Evolutionary conservation across 352 stramenopile genomes (phyloP).

Genomic region (Pythium aphanidermatum): DNA sequence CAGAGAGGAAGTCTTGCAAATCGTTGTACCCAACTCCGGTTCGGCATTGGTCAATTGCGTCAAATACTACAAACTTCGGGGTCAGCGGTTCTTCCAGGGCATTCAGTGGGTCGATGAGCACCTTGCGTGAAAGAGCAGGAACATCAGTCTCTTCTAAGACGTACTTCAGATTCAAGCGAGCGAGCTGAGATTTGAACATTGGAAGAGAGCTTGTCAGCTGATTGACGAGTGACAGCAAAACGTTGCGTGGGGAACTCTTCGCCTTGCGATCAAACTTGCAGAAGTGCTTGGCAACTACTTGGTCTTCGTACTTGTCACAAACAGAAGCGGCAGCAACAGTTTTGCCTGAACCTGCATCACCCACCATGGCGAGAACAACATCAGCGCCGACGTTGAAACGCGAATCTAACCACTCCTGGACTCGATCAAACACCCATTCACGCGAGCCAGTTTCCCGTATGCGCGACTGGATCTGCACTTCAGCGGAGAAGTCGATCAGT

Average conservation of each 20-base stretch:
- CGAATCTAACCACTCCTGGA: slow-evolving; percentile 73
- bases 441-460: slow-evolving; percentile 41
- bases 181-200: slow-evolving; percentile 75
- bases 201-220: slow-evolving; percentile 65
- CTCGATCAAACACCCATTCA: slow-evolving; percentile 57
- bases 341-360: slow-evolving; percentile 66
- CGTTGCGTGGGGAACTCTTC: slow-evolving; percentile 62
- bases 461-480: slow-evolving; percentile 37
- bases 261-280: slow-evolving; percentile 73
- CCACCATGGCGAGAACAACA: slow-evolving; percentile 56
- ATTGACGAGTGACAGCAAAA: slow-evolving; percentile 77
- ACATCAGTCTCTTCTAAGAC: slow-evolving; percentile 72
- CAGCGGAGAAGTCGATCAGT: slow-evolving; percentile 53
- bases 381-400: slow-evolving; percentile 58
- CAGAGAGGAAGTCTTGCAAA: slow-evolving; percentile 58
- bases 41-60: slow-evolving; percentile 70
- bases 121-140: slow-evolving; percentile 56
- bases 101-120: slow-evolving; percentile 69
- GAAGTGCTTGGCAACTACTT: slow-evolving; percentile 62
- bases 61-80: slow-evolving; percentile 58
- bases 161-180: slow-evolving; percentile 76
- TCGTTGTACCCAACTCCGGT: slow-evolving; percentile 39
- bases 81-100: slow-evolving; percentile 58
- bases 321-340: slow-evolving; percentile 51
- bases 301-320: slow-evolving; percentile 41